Evolutionary conservation across 2,329 filamentous ascomycete genomes (phyloP), one percentile per base, ranked within the genome.

Genomic region (Lachnellula suecica): DNA sequence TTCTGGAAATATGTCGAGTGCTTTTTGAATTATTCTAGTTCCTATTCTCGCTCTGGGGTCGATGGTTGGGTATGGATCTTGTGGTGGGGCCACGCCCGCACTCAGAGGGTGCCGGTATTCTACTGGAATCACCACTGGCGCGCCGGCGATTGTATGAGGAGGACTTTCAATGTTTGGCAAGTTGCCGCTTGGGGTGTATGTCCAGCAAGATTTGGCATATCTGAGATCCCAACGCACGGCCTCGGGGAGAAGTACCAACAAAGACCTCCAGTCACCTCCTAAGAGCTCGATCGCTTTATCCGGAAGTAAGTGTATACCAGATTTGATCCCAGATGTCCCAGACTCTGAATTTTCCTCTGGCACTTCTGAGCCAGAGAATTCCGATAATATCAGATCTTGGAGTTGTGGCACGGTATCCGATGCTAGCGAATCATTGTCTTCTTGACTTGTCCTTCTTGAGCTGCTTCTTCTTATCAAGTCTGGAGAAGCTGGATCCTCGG

Each of bases 61-160:
- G 25, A 50, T 35, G 4, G 15, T 29, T 15, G 47, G 25, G 15
- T 38, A 19, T 5, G 38, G 47, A 17, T 50, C 47, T 20, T 22
- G 22, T 29, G 47, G 47, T 20, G 47, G 47, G 4, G 29, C 20
- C n/a, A 50, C 38, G 9, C 25, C 38, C 24, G 29, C 47, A 29
- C 47, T 43, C 10, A 50, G 22, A 10, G 47, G 47, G 17, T 44
- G 34, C 9, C 27, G 20, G 25, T 43, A 35, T 15, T 43, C 47
- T 6, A 50, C 47, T 9, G 47, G 47, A 29, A 50, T 35, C 8
- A 50, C 35, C 23, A 50, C 24, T 5, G 47, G 47, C 11, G 11
- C 13, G 13, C 40, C 47, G 13, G 47, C 38, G 20, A 50, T 50
- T 9, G 47, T 50, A 3, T 44, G 37, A 34, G 47, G 47, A 34